Percentiles rank a stretch among this genome's conserved stretches.
Evolutionary conservation across 1,139 yeast genomes (phyloP).

Genomic region (Entelexis paramagnoliae): DNA sequence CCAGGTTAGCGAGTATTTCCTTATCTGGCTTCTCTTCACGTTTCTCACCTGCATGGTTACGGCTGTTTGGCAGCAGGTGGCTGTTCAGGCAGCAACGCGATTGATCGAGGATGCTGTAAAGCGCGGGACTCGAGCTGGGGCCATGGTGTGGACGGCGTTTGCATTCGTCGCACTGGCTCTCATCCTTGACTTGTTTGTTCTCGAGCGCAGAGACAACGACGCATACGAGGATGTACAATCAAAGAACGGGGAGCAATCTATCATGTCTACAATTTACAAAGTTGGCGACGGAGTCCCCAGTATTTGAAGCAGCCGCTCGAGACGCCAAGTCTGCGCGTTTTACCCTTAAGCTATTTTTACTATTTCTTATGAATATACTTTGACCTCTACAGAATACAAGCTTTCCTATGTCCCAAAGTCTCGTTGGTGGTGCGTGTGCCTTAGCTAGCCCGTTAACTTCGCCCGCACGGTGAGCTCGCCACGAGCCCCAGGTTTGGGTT

Average conservation of each 20-base stretch:
- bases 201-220: background rate
- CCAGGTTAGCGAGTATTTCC: background rate
- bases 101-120: slow-evolving; percentile 11
- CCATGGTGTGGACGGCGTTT: slow-evolving; percentile 18
- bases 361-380: background rate
- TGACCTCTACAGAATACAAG: too few species aligned
- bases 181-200: background rate
- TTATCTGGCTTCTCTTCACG: slow-evolving; percentile 1
- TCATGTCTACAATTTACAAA: slow-evolving; percentile 4
- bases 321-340: background rate
- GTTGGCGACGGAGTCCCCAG: background rate
- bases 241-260: background rate
- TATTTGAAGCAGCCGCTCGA: background rate
- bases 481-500: background rate
- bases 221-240: background rate
- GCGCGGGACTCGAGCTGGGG: slow-evolving; percentile 22
- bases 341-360: background rate
- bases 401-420: too few species aligned
- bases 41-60: slow-evolving; percentile 9
- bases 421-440: too few species aligned
- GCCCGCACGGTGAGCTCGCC: too few species aligned
- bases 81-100: slow-evolving; percentile 22
- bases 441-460: too few species aligned
- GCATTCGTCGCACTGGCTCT: background rate
- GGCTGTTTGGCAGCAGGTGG: slow-evolving; percentile 25